Conservation (phyloP, 495 filamentous ascomycete species). For the Talaromyces adpressus region DNA sequence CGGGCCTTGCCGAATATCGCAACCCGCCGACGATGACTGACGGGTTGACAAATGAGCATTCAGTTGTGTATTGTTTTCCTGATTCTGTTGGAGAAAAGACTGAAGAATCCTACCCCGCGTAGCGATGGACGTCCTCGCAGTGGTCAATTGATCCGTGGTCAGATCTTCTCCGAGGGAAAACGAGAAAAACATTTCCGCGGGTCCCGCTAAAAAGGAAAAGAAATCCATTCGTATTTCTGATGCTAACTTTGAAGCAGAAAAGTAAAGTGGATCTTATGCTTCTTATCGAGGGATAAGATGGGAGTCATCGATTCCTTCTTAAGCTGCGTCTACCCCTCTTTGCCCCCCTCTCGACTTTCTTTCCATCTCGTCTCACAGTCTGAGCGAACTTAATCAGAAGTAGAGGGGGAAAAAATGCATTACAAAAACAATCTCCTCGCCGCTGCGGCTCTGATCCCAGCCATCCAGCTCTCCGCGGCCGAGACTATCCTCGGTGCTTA, state of each 20-base stretch:
- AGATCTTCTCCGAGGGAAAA: neutral
- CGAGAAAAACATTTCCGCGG: neutral
- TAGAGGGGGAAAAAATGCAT: neutral
- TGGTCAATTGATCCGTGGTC: neutral
- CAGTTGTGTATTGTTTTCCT: neutral
- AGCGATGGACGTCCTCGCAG: neutral
- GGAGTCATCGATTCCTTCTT: neutral
- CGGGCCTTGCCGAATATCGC: neutral
- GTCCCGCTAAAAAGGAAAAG: neutral
- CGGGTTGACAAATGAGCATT: neutral
- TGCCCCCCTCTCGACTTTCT: neutral
- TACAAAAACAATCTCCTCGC: slow-evolving; percentile 5
- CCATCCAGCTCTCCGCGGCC: slow-evolving; percentile 7
- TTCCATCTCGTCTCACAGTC: neutral
- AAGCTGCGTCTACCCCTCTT: neutral
- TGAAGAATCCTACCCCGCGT: neutral
- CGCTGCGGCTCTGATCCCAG: neutral
- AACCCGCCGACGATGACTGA: neutral
- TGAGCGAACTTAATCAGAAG: neutral
- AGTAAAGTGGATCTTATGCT: neutral
- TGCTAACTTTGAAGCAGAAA: neutral
- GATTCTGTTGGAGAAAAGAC: neutral
- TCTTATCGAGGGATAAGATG: neutral
- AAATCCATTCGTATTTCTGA: neutral
- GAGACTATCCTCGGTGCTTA: slow-evolving; percentile 57